Conservation (phyloP, 768 basidiomycete species). For the Leccinellum luteum region DNA sequence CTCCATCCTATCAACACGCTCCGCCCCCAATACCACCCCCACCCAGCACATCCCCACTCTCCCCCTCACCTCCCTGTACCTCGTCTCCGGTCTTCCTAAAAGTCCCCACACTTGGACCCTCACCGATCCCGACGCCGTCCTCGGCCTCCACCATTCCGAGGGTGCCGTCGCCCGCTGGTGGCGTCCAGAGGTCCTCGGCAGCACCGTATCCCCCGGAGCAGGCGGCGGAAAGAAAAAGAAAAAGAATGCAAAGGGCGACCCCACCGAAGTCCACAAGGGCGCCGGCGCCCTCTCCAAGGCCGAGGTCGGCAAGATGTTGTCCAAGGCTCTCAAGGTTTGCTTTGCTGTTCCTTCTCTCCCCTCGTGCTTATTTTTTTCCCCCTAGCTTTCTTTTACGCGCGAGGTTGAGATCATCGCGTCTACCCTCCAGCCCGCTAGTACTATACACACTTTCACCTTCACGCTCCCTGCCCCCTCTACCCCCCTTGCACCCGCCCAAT, state of each 20-base stretch:
- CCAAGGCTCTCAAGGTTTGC: slow-evolving; percentile 83
- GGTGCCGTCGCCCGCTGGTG: slow-evolving; percentile 88
- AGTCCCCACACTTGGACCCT: slow-evolving; percentile 89
- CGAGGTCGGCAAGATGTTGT: slow-evolving; percentile 87
- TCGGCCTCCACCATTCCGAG: slow-evolving; percentile 78
- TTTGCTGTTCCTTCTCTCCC: background rate
- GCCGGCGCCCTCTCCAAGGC: slow-evolving; percentile 80
- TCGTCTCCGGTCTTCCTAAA: slow-evolving; percentile 87
- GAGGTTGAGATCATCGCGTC: slow-evolving; percentile 95
- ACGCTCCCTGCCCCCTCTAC: slow-evolving; percentile 74
- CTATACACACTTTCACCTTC: slow-evolving; percentile 90
- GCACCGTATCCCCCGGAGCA: slow-evolving; percentile 80
- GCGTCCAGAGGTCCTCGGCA: slow-evolving; percentile 88
- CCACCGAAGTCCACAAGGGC: slow-evolving; percentile 59
- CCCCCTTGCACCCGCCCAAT: slow-evolving; percentile 70
- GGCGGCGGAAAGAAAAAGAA: slow-evolving; percentile 75
- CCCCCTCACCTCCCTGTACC: slow-evolving; percentile 80
- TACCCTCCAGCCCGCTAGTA: slow-evolving; percentile 90
- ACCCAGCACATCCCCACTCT: slow-evolving; percentile 67
- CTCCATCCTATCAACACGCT: slow-evolving; percentile 49
- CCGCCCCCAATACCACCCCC: slow-evolving; percentile 39
- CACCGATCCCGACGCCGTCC: slow-evolving; percentile 77
- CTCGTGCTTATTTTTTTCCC: background rate
- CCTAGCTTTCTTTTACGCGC: slow-evolving; percentile 82
- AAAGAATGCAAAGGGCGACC: slow-evolving; percentile 58